A percentile compares a stretch with the other conserved stretches of the same genome.
Evolutionary conservation across 164 flowering plant species (phyloP).

Genomic region (Dillenia suffruticosa): DNA sequence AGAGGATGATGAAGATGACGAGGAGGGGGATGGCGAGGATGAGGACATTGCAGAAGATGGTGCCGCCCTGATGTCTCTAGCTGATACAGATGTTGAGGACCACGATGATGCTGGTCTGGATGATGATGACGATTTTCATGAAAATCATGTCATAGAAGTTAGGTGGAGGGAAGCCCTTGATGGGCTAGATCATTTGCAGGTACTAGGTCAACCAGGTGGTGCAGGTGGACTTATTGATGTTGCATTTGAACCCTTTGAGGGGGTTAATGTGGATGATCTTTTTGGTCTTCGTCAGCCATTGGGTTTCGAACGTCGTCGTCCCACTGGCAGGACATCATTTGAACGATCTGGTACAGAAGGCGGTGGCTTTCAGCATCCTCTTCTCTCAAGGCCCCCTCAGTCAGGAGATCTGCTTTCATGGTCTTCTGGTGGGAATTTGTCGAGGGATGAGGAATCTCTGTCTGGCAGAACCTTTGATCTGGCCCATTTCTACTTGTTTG

Average conservation of each 20-base stretch:
- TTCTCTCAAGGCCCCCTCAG: slow-evolving; percentile 69
- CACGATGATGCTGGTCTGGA: slow-evolving; percentile 88
- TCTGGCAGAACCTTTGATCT: slow-evolving; percentile 63
- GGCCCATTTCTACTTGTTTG: slow-evolving; percentile 78
- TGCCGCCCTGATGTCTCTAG: slow-evolving; percentile 79
- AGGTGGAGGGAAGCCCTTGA: slow-evolving; percentile 93
- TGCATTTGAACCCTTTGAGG: slow-evolving; percentile 82
- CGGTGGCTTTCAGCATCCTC: slow-evolving; percentile 85
- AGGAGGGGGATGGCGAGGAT: slow-evolving; percentile 78
- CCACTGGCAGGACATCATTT: slow-evolving; percentile 47
- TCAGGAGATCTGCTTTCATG: slow-evolving; percentile 57
- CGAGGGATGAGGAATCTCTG: slow-evolving; percentile 60
- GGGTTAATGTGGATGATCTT: slow-evolving; percentile 86
- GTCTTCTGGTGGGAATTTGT: slow-evolving; percentile 55
- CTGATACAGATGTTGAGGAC: slow-evolving; percentile 91
- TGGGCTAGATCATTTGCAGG: slow-evolving; percentile 84
- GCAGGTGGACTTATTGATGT: slow-evolving; percentile 71
- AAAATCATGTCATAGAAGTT: slow-evolving; percentile 79
- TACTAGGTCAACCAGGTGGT: slow-evolving; percentile 78
- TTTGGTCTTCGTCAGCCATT: slow-evolving; percentile 72
- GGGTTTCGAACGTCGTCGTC: slow-evolving; percentile 80
- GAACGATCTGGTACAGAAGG: slow-evolving; percentile 63
- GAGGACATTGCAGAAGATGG: slow-evolving; percentile 92
- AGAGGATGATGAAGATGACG: slow-evolving; percentile 82
- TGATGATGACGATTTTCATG: slow-evolving; percentile 93